Base-by-base conservation (phyloP, 1,139 yeast genomes). In the Lodderomyces beijingensis region DNA sequence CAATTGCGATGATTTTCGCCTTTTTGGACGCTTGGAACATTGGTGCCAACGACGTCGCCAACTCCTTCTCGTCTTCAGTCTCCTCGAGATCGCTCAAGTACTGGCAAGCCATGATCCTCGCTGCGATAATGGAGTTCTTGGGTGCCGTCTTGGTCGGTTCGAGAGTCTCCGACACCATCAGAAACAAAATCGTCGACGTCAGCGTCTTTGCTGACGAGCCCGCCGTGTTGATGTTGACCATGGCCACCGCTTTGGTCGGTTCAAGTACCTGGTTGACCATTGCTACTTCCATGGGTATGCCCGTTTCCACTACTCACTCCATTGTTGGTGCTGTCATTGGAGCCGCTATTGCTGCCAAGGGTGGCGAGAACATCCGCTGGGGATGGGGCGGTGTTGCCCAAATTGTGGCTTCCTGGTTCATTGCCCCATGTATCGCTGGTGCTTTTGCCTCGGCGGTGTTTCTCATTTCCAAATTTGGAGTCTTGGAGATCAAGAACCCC, bases 21-120 rank as follows among this genome's bases (percentile, higher is more conserved):
- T 79, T 79, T 64, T 64, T 80, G 47, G 88, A 80, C 57, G 89
- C 89, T n/a, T 82, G 79, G 72, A 79, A 79, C 53, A 82, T 80
- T 47, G 93, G 93, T 35, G 93, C 91, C 27, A 82, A 83, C 51
- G 91, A 82, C 65, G 88, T 81, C 38, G 84, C 91, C 24, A 82
- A 83, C 61, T 81, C 91, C 3, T 82, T 79, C 51, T 83, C 89
- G 1, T 78, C 88, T 2, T 76, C 85, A 3, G 77, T 80, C 15
- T 77, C 88, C 4, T 79, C 89, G 9, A 62, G 84, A 45, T 73
- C 87, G 16, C 61, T 82, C 41, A 74, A 74, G 36, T 79, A 79
- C 53, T 75, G 83, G 76, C 91, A 82, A 56, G 89, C 88, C 16
- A 77, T 79, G 82, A 44, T 78, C 23, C 57, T 81, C 32, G 86